Base-by-base conservation (phyloP, 1,139 yeast genomes). In the Candida dubliniensis region DNA sequence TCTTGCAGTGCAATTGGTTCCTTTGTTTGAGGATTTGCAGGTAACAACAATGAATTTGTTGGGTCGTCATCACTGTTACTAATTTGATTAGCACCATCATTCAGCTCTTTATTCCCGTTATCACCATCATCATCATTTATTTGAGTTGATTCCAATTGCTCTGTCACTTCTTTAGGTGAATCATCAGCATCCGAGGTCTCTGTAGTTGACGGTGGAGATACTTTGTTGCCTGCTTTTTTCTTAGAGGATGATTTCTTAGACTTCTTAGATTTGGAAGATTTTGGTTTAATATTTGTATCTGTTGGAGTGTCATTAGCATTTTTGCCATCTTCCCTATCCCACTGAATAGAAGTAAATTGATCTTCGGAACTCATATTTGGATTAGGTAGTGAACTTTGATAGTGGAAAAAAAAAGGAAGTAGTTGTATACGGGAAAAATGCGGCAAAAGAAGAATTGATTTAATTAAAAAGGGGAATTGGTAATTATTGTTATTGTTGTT, bases 321-420 rank as follows among this genome's bases (percentile, higher is more conserved):
- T 53, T 56, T 12, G 60, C 57, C n/a, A 73, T 74, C 80, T 18
- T 67, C 79, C 48, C 79, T 67, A 54, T 78, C 83, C 81, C 81
- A 78, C 55, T 76, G 81, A 41, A 79, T 74, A 34, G 83, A 78
- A 1, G 82, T 76, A 59, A 79, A 79, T 55, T 77, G 79, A 50
- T 77, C 82, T 44, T 73, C 77, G 13, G 67, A 52, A 49, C 58
- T 63, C 63, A 64, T 64, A 25, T 8, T 42, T 23, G 13, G 11
- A n/a, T 31, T 38, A 34, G n/a, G 13, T 18, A 8, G 12, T 9
- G 10, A 13, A 25, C 12, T 14, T 34, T n/a, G 24, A 23, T 14
- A 12, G 23, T 12, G 12, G 29, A 23, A 13, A 26, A 29, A 29
- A 29, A 12, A 29, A 23, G 31, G 30, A 27, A 27, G n/a, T 27